phyloP scores from a whole-genome alignment of 441 rosid genomes.

The Biscutella laevigata region DNA sequence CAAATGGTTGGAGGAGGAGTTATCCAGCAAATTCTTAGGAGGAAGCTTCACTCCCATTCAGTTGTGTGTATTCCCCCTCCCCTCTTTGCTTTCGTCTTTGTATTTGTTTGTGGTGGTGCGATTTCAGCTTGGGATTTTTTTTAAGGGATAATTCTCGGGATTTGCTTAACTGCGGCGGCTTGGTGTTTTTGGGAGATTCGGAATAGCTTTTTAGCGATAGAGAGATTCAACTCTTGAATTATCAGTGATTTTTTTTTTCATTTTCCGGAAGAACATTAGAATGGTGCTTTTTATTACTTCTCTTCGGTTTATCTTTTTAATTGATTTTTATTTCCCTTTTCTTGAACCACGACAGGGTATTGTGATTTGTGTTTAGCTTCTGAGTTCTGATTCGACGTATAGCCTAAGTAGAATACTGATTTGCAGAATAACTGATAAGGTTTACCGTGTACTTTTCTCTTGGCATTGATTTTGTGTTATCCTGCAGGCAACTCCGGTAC shows the following conservation, averaged over 20 bases:
- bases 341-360: neutral
- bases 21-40: conserved; percentile 82
- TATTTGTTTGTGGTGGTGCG: neutral
- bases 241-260: neutral
- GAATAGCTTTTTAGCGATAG: neutral
- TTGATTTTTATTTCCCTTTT: no score
- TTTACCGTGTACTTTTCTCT: neutral
- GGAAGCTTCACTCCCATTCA: conserved; percentile 64
- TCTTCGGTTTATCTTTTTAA: no score
- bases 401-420: neutral
- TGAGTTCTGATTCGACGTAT: neutral
- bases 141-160: neutral
- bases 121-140: conserved; percentile 13
- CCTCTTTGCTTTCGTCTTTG: neutral
- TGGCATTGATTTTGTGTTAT: neutral
- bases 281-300: no score
- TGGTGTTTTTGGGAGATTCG: neutral
- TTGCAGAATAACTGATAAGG: neutral
- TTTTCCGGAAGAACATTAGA: no score
- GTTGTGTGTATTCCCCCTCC: conserved; percentile 35
- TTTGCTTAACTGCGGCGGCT: neutral
- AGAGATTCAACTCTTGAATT: conserved; percentile 1
- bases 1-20: conserved; percentile 90
- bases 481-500: conserved; percentile 52
- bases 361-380: conserved; percentile 2